Conservation (phyloP, 2,329 filamentous ascomycete genomes). For the Polytolypa hystricis region DNA sequence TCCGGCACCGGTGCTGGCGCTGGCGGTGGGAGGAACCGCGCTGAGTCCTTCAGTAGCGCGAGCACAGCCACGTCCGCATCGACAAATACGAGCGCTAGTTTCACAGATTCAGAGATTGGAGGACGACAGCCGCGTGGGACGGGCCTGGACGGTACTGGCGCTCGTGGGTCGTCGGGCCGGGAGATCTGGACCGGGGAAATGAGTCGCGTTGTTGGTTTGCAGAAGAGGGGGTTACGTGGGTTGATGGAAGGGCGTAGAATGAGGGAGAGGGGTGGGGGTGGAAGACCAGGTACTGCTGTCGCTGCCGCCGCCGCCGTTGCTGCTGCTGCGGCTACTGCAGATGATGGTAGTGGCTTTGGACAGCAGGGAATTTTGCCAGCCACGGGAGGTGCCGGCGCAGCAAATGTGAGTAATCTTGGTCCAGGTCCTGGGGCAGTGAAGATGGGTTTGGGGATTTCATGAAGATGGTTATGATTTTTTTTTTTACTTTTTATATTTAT, state of each 20-base stretch:
- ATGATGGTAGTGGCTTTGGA: background rate
- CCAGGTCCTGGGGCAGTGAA: background rate
- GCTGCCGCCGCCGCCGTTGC: conserved; percentile 15
- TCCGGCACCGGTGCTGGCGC: conserved; percentile 13
- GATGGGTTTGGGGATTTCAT: background rate
- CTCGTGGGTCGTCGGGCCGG: conserved; percentile 27
- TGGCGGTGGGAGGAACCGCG: conserved; percentile 16
- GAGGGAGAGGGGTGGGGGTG: conserved; percentile 33
- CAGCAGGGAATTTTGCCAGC: background rate
- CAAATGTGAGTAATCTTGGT: background rate
- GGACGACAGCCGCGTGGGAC: conserved; percentile 26
- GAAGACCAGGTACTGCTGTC: conserved; percentile 26
- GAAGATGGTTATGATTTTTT: background rate
- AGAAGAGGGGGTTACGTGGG: conserved; percentile 83
- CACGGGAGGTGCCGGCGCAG: background rate
- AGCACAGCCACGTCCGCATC: conserved; percentile 29
- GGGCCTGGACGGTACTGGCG: conserved; percentile 27
- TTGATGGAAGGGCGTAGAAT: conserved; percentile 89
- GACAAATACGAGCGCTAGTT: conserved; percentile 27
- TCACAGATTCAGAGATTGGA: conserved; percentile 24
- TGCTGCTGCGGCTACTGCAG: background rate
- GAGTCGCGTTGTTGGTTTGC: conserved; percentile 84
- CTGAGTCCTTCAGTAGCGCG: conserved; percentile 30
- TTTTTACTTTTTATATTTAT: background rate
- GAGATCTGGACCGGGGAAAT: conserved; percentile 65